Evolutionary conservation across 192 early-diverging fungal genomes (phyloP), one percentile per base, ranked within the genome.

Genomic region (Kickxella alabastrina): DNA sequence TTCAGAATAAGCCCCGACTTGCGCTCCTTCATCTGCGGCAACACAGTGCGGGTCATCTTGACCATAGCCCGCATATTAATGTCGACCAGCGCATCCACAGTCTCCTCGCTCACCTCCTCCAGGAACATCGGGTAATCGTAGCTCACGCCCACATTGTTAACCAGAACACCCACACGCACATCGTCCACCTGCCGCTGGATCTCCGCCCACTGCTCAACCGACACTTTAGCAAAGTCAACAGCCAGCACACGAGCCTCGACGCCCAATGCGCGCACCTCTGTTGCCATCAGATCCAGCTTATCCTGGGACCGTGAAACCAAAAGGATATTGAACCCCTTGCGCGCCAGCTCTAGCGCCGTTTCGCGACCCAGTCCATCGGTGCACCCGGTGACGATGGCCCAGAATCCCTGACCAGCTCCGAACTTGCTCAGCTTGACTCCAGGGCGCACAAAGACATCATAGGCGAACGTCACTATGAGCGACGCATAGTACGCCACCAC

Each of bases 351-450:
- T 37, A 83, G 57, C n/a, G 93, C 92, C 52, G 93, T 91, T 68
- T 95, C 91, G 52, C 86, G 89, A 25, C 96, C 96, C 68, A 98
- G 91, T 44, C 94, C 96, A 66, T 95, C 96, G 13, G 93, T 92
- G 25, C 91, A 92, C 43, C 96, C 96, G 27, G 96, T 98, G 24
- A 98, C 82, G 38, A 97, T 87, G 4, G 77, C 77, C 77, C 77
- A 79, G 38, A 52, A 56, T 3, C 77, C 77, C 46, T 67, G 39
- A 34, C 71, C 64, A 14, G 77, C 77, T 1, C 77, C 77, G 41
- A 79, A 75, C 50, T 57, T 54, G 34, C 61, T 53, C 54, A 79
- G 66, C 52, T 43, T 41, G 24, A 67, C 38, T 0, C 71, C 77
- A 5, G 65, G 7, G 2, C 63, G 64, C 52, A 75, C 41, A 43